Evolutionary conservation across 2,329 filamentous ascomycete species (phyloP).

Genomic region (Diaporthe destruens): DNA sequence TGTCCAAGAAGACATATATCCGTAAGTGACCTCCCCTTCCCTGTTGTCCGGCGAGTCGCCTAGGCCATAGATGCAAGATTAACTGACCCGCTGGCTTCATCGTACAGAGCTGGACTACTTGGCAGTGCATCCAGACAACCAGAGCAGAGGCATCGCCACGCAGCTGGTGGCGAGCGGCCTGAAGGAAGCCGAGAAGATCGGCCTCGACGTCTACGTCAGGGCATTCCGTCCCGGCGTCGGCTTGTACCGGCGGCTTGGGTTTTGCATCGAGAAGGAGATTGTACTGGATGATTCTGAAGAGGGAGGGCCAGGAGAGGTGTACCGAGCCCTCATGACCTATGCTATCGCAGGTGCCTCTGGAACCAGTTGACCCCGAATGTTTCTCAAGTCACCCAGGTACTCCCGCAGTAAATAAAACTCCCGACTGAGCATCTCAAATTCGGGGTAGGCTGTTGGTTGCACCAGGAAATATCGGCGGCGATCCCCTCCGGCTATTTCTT

Average conservation of each 20-base stretch:
- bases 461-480: too few relatives aligned
- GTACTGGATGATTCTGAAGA: slow-evolving; percentile 25
- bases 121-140: slow-evolving; percentile 44
- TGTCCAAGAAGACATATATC: slow-evolving; percentile 39
- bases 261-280: slow-evolving; percentile 31
- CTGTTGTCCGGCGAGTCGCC: background rate
- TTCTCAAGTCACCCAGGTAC: too few relatives aligned
- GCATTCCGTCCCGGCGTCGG: slow-evolving; percentile 40
- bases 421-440: too few relatives aligned
- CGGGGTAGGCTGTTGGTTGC: too few relatives aligned
- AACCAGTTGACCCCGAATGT: too few relatives aligned
- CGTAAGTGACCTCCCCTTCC: slow-evolving; percentile 31
- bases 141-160: slow-evolving; percentile 44
- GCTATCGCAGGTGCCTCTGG: background rate
- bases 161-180: slow-evolving; percentile 44
- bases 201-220: slow-evolving; percentile 45
- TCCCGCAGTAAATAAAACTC: too few relatives aligned
- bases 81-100: slow-evolving; percentile 14
- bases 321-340: slow-evolving; percentile 31
- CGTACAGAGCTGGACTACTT: slow-evolving; percentile 46
- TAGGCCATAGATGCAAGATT: background rate
- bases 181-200: slow-evolving; percentile 44
- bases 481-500: too few relatives aligned
- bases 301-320: slow-evolving; percentile 25
- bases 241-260: slow-evolving; percentile 28